Base-by-base conservation (phyloP, 192 early-diverging fungal genomes). In the Coemansia sp. region DNA sequence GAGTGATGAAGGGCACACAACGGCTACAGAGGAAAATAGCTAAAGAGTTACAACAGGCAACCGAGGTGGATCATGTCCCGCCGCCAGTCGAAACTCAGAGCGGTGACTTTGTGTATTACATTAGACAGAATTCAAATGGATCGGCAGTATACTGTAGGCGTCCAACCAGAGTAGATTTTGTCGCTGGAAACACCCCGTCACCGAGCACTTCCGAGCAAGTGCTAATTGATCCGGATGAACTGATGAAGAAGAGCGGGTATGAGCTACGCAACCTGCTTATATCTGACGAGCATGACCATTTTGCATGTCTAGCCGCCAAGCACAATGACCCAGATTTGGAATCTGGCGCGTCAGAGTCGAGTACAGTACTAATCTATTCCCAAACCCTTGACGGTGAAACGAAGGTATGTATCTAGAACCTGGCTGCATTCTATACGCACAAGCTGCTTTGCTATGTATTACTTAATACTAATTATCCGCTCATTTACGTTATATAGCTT, bases 61-160 rank as follows among this genome's bases (percentile, higher is more conserved):
- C 60, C 2, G 66, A 73, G 12, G 76, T 73, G 34, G 62, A 69
- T 17, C 22, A 54, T 14, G 18, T 69, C 24, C 69, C 76, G 24
- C 76, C 69, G 39, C 69, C 76, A 0, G 50, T 79, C n/a, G 69
- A 79, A 44, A 79, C 66, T 13, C 37, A 34, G 48, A 72, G 56
- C 53, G 76, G 76, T 23, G 30, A 37, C 18, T 72, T 58, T 65
- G 51, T 63, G 2, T 79, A 79, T 42, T 79, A 69, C 37, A 27
- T 45, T 14, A 39, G 46, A 14, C 40, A 18, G 40, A 51, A 47
- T 18, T 17, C 43, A 15, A 45, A 44, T 17, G 69, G 66, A n/a
- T 62, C 61, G 0, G 4, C 45, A 4, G n/a, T 65, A 12, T 79
- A 72, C 34, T 79, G 66, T 24, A 61, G 76, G 7, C 66, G 66